Conservation (phyloP, 768 basidiomycete genomes). For the Phlegmacium glaucopus region DNA sequence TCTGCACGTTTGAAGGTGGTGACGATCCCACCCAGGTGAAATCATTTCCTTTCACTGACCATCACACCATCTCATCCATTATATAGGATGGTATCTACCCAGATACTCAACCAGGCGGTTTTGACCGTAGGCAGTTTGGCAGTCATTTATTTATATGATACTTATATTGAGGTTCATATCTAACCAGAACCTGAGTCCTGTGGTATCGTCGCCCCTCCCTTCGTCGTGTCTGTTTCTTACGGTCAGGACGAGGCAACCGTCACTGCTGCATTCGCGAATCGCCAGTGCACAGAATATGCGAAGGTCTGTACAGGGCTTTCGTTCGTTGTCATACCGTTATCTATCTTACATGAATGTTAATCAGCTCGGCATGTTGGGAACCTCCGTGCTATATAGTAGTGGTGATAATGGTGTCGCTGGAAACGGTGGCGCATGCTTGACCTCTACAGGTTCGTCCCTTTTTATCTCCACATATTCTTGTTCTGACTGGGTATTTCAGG, state of each 20-base stretch:
- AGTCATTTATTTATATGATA: background rate
- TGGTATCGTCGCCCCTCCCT: slow-evolving; percentile 37
- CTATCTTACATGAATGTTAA: slow-evolving; percentile 8
- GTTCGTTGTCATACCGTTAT: too few relatives aligned
- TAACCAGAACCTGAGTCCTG: slow-evolving; percentile 31
- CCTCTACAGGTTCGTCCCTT: slow-evolving; percentile 37
- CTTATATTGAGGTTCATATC: too few relatives aligned
- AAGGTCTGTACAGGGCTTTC: too few relatives aligned
- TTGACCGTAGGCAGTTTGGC: slow-evolving; percentile 18
- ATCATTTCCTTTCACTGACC: background rate
- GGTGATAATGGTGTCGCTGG: slow-evolving; percentile 57
- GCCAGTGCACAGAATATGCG: slow-evolving; percentile 49
- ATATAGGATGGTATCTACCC: slow-evolving; percentile 30
- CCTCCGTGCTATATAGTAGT: slow-evolving; percentile 54
- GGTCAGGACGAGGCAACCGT: slow-evolving; percentile 40
- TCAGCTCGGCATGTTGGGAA: slow-evolving; percentile 56
- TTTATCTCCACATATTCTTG: too few relatives aligned
- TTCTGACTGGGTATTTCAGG: too few relatives aligned
- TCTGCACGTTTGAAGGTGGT: too few relatives aligned
- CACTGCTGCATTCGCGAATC: slow-evolving; percentile 33
- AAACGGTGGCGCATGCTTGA: slow-evolving; percentile 30
- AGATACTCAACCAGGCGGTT: slow-evolving; percentile 29
- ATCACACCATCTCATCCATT: background rate
- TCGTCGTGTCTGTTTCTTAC: slow-evolving; percentile 42
- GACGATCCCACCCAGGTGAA: slow-evolving; percentile 32